Evolutionary conservation across 1,284 basidiomycete species (phyloP).

Genomic region (Sanghuangporus baumii): DNA sequence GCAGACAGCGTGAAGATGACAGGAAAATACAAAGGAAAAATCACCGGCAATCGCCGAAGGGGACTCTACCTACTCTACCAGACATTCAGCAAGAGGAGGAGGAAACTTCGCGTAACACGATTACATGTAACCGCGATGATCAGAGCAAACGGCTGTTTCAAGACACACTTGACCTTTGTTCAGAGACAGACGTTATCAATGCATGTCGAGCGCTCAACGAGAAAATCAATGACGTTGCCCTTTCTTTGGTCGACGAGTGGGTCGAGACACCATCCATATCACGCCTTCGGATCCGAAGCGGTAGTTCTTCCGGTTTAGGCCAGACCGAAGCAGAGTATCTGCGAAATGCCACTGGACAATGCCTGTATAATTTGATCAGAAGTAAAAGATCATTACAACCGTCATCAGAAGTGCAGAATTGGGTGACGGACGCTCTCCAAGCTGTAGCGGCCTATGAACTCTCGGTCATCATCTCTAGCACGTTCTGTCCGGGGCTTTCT

Average conservation of each 20-base stretch:
- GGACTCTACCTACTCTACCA: neutral
- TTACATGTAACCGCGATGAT: neutral
- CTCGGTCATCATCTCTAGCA: neutral
- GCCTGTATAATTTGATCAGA: neutral
- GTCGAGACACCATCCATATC: neutral
- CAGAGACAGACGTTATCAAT: slow-evolving; percentile 9
- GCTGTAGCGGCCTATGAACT: neutral
- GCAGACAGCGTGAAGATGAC: neutral
- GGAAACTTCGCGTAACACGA: neutral
- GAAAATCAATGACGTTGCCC: neutral
- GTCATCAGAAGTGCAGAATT: neutral
- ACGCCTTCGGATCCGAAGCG: too few species aligned
- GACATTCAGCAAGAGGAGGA: neutral
- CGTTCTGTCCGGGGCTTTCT: neutral
- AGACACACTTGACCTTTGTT: slow-evolving; percentile 4
- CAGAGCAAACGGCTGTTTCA: neutral
- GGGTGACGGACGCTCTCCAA: neutral
- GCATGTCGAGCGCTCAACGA: slow-evolving; percentile 2
- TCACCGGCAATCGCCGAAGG: neutral
- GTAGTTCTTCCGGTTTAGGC: neutral
- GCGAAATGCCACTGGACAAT: neutral
- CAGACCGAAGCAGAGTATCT: neutral
- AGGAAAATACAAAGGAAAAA: neutral
- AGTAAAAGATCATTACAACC: neutral
- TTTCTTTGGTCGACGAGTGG: slow-evolving; percentile 1